Conservation (phyloP, 768 basidiomycete species). For the Amyloporia xantha region DNA sequence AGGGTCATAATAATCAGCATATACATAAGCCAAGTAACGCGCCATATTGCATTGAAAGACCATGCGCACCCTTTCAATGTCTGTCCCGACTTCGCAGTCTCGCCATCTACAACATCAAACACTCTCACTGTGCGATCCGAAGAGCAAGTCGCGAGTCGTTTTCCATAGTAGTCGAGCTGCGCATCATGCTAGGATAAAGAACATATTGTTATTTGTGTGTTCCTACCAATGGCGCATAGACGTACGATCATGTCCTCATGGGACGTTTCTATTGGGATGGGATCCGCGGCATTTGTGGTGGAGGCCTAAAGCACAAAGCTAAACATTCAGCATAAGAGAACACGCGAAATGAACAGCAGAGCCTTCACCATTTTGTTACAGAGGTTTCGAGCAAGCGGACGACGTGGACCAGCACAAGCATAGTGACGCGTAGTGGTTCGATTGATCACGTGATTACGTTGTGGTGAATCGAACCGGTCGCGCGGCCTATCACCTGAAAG, state of each 20-base stretch:
- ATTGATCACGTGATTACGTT: no score
- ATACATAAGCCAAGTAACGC: background rate
- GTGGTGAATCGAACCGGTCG: no score
- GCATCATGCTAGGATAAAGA: conserved; percentile 78
- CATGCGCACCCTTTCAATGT: conserved; percentile 68
- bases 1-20: conserved; percentile 31
- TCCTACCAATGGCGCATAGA: background rate
- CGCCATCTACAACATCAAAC: conserved; percentile 90
- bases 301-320: conserved; percentile 24
- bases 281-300: conserved; percentile 22
- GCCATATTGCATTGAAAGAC: background rate
- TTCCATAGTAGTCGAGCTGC: conserved; percentile 96
- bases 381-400: no score
- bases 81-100: conserved; percentile 64
- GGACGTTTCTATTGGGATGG: conserved; percentile 85
- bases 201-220: background rate
- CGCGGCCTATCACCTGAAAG: no score
- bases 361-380: no score
- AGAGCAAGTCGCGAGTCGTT: conserved; percentile 93
- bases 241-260: conserved; percentile 99
- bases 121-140: conserved; percentile 93
- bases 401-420: no score
- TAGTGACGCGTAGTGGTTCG: no score
- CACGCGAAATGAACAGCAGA: no score
- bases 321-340: no score